These are phyloP conservation scores for Sphaerostilbella broomeana DNA, from an alignment of 2,329 filamentous ascomycete genomes.

Conservation along the genomic window DNA sequence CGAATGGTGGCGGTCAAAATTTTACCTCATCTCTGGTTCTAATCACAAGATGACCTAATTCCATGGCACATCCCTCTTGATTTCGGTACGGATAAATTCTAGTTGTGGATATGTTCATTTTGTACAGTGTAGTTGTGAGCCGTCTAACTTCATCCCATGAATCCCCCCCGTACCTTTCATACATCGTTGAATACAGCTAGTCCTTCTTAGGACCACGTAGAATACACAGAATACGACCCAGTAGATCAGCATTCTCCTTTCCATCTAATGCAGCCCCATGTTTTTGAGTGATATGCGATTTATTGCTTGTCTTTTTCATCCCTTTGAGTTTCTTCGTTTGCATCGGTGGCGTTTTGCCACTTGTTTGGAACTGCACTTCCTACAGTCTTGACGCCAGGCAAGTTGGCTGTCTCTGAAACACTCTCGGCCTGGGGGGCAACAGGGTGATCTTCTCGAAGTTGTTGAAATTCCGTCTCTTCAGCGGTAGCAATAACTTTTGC, in stretches of 20 bases:
- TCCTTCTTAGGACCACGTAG: background rate
- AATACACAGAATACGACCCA: constrained; percentile 13
- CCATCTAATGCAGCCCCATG: background rate
- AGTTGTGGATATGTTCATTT: no score
- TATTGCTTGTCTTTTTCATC: background rate
- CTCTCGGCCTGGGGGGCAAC: constrained; percentile 3
- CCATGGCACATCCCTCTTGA: no score
- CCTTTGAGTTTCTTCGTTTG: constrained; percentile 18
- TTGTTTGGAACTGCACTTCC: constrained; percentile 13
- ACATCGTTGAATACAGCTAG: constrained; percentile 9
- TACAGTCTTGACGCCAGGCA: constrained; percentile 6
- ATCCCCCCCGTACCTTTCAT: constrained; percentile 3
- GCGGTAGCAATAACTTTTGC: constrained; percentile 3
- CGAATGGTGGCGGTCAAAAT: no score
- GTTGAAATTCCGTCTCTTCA: constrained; percentile 5
- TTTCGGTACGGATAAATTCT: no score
- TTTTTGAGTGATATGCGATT: background rate
- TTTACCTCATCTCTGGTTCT: no score
- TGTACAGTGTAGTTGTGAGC: constrained; percentile 9
- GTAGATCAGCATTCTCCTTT: background rate
- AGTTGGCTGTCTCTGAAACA: constrained; percentile 14
- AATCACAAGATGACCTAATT: no score
- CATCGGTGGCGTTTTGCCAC: constrained; percentile 26
- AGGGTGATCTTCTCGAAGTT: constrained; percentile 8
- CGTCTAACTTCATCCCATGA: constrained; percentile 11